Conservation (phyloP, 2,329 filamentous ascomycete genomes). For the Fusarium sp. region DNA sequence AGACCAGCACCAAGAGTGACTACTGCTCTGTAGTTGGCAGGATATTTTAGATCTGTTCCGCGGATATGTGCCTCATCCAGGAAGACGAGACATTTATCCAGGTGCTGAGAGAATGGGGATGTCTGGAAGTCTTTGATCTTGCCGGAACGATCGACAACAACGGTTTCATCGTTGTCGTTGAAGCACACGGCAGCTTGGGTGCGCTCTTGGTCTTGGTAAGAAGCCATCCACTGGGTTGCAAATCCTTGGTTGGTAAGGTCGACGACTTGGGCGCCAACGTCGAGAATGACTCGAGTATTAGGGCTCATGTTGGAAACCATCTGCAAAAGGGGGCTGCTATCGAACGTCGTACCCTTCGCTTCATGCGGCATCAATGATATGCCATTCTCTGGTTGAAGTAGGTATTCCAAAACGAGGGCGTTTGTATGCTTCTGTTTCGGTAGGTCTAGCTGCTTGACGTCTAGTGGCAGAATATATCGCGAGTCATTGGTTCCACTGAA, state of each 20-base stretch:
- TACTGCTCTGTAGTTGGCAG: conserved; percentile 67
- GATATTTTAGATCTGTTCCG: conserved; percentile 75
- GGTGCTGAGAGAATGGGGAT: conserved; percentile 68
- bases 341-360: background rate
- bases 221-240: conserved; percentile 63
- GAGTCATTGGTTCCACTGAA: conserved; percentile 80
- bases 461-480: conserved; percentile 66
- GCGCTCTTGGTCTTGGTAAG: background rate
- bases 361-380: conserved; percentile 14
- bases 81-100: conserved; percentile 72
- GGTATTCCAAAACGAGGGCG: conserved; percentile 69
- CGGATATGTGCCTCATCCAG: conserved; percentile 78
- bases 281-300: conserved; percentile 67
- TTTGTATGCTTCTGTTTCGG: conserved; percentile 71
- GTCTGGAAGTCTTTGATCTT: conserved; percentile 62
- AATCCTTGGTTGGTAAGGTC: conserved; percentile 70
- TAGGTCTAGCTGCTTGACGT: conserved; percentile 67
- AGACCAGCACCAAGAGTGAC: conserved; percentile 74
- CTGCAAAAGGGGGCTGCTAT: conserved; percentile 57
- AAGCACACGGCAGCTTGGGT: conserved; percentile 66
- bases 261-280: conserved; percentile 77
- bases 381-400: conserved; percentile 67
- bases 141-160: conserved; percentile 62
- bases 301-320: conserved; percentile 53
- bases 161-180: conserved; percentile 64